Base-by-base conservation (phyloP, 805 yeast genomes). In the Teunomyces stri region DNA sequence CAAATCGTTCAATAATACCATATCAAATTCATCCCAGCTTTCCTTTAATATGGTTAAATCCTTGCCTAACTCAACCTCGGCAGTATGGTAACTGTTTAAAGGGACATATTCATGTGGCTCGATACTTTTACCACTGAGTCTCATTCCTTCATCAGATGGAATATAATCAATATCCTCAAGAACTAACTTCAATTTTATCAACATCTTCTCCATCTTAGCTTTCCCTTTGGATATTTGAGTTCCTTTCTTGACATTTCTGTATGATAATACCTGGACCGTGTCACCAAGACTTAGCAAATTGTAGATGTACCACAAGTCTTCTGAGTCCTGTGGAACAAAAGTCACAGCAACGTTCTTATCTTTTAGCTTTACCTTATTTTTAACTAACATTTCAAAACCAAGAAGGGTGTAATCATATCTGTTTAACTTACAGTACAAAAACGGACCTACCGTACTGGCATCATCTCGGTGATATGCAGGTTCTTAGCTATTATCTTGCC, bases 271-370 rank as follows among this genome's bases (percentile, higher is more conserved):
- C 48, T 81, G 80, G 4, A 92, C 74, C 52, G 80, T 84, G 67
- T 94, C 98, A 16, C 85, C 87, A 46, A 80, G 79, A 43, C 82
- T 84, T 2, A 94, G 74, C 21, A 94, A 70, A 59, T 92, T 94
- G 70, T 89, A 89, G 3, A 89, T 61, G 21, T 87, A 83, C 89
- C 97, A 94, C 51, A 94, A 72, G 64, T 92, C 99, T 57, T 92
- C 97, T 42, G 86, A 81, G 57, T 94, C 98, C 58, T 91, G 87
- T 0, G 97, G 91, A 3, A 82, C 69, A 16, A 92, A 63, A 0
- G 87, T 75, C 16, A 89, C 74, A 2, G 76, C 66, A 5, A 92
- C 95, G 48, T 85, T 76, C 43, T 76, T 70, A 53, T 84, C 89
- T 52, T 78, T 81, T 28, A 53, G 45, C 42, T 53, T 53, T 20